A percentile compares a stretch with the other conserved stretches of the same genome.
Evolutionary conservation across 805 yeast genomes (phyloP).

Genomic region (Cyberlindnera subsufficiens): DNA sequence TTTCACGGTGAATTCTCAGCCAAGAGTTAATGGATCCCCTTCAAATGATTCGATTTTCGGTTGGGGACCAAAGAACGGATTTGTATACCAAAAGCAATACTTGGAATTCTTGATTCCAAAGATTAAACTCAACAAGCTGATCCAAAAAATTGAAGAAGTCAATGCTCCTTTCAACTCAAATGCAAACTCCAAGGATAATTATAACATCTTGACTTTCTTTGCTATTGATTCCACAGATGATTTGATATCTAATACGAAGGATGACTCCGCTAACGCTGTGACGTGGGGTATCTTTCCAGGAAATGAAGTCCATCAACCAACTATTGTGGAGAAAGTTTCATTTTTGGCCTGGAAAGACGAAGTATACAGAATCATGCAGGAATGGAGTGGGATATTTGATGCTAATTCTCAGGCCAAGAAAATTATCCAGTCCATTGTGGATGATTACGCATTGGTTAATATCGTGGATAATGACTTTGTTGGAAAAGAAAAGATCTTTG

Average conservation of each 20-base stretch:
- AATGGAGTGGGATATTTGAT: constrained; percentile 62
- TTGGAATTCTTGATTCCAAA: constrained; percentile 79
- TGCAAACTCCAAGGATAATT: constrained; percentile 25
- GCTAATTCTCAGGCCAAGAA: constrained; percentile 27
- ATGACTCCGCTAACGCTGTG: constrained; percentile 80
- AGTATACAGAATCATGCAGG: constrained; percentile 74
- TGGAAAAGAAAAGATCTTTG: constrained; percentile 52
- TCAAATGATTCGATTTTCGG: constrained; percentile 74
- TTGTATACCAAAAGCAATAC: constrained; percentile 91
- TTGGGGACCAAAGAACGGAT: constrained; percentile 95
- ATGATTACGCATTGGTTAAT: constrained; percentile 71
- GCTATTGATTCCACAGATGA: constrained; percentile 58
- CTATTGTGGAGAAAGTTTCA: constrained; percentile 87
- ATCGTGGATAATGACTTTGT: constrained; percentile 84
- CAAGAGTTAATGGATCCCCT: constrained; percentile 75
- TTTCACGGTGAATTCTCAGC: constrained; percentile 88
- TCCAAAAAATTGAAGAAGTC: constrained; percentile 38
- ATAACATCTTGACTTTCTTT: constrained; percentile 65
- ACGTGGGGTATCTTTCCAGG: constrained; percentile 99
- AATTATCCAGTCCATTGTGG: constrained; percentile 38
- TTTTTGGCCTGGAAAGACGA: constrained; percentile 98
- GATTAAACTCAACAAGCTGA: constrained; percentile 29
- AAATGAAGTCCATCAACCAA: constrained; percentile 89
- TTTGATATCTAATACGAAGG: constrained; percentile 62
- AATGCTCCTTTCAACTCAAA: constrained; percentile 30